Conservation (phyloP, 306 rosid genomes). For the Lotus japonicus region DNA sequence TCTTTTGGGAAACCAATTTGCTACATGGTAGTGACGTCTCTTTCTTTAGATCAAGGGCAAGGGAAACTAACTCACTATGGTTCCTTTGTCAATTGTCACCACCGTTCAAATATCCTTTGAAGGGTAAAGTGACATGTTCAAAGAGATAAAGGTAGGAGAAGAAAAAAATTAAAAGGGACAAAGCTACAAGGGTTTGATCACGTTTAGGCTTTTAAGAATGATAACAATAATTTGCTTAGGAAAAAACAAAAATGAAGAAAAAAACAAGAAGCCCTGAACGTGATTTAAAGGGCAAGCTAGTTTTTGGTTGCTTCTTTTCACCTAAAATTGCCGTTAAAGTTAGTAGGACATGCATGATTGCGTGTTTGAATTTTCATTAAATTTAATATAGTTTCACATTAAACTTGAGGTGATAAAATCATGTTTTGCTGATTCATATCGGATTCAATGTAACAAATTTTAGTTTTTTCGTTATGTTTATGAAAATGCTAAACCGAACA, state of each 20-base stretch:
- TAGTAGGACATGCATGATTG: conserved; percentile 20
- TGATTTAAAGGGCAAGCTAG: conserved; percentile 29
- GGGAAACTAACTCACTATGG: conserved; percentile 12
- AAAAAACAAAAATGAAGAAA: conserved; percentile 23
- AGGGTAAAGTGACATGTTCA: conserved; percentile 37
- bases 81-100: conserved; percentile 19
- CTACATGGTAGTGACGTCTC: not conserved
- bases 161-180: not conserved
- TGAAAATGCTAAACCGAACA: too few relatives aligned
- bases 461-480: too few relatives aligned
- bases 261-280: conserved; percentile 20
- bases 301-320: conserved; percentile 31
- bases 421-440: too few relatives aligned
- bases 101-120: conserved; percentile 34
- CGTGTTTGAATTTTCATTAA: too few relatives aligned
- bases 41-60: conserved; percentile 24
- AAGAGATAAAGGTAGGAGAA: conserved; percentile 18
- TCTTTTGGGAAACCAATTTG: conserved; percentile 23
- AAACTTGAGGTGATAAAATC: too few relatives aligned
- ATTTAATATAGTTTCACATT: too few relatives aligned
- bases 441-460: too few relatives aligned
- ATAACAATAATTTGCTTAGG: conserved; percentile 36
- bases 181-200: conserved; percentile 33
- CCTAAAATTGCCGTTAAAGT: conserved; percentile 39
- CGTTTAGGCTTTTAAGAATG: conserved; percentile 56